These are phyloP conservation scores for Acer saccharum DNA, from an alignment of 345 rosid species.

Conservation along the genomic window DNA sequence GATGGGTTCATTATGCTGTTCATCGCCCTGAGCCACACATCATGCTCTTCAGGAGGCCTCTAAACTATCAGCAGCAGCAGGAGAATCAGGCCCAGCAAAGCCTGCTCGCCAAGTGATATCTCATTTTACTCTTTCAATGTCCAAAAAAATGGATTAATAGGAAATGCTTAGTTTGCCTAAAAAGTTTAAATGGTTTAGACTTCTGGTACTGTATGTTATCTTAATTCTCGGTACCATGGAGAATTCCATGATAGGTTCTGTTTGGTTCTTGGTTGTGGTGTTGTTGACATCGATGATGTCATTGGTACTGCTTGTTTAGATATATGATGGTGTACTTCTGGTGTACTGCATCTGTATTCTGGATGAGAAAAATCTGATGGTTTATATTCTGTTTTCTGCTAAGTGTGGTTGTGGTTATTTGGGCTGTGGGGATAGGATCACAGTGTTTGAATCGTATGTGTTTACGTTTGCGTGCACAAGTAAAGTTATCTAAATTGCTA, in stretches of 20 bases:
- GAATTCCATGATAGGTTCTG: conserved; percentile 17
- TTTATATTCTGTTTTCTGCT: background rate
- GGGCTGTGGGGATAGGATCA: background rate
- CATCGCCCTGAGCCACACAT: conserved; percentile 99
- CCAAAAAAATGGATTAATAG: conserved; percentile 10
- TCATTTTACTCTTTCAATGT: background rate
- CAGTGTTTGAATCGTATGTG: background rate
- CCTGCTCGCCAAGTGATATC: conserved; percentile 50
- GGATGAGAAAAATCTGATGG: conserved; percentile 8
- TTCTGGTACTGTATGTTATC: conserved; percentile 13
- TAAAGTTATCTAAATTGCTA: background rate
- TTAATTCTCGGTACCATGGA: conserved; percentile 15
- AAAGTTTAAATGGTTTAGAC: conserved; percentile 6
- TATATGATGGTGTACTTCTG: conserved; percentile 17
- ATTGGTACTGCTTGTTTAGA: conserved; percentile 15
- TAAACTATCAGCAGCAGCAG: conserved; percentile 92
- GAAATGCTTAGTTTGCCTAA: background rate
- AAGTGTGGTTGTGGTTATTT: background rate
- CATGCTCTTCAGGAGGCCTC: conserved; percentile 92
- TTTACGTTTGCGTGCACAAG: no score
- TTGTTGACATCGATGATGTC: conserved; percentile 14
- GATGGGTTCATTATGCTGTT: conserved; percentile 95
- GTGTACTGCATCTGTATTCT: conserved; percentile 20
- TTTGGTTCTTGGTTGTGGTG: background rate
- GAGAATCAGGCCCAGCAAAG: conserved; percentile 60